Evolutionary conservation across 2,329 filamentous ascomycete genomes (phyloP), one percentile per base, ranked within the genome.

Genomic region (Ophiostoma ulmi): DNA sequence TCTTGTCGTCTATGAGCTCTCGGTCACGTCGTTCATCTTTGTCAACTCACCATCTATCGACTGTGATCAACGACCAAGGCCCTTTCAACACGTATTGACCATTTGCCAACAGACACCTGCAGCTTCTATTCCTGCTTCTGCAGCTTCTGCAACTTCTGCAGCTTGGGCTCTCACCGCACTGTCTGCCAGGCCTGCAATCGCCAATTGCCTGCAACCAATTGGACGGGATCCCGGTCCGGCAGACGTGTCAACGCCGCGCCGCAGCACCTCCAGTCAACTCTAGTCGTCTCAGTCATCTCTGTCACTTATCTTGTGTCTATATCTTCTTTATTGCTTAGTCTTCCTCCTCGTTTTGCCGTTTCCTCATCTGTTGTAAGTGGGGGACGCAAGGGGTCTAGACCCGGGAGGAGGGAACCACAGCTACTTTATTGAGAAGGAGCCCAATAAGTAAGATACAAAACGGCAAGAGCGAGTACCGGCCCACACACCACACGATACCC

Each of bases 91-190:
- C 52, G 52, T 58, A 58, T 58, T 58, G n/a, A 11, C 22, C 22
- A 14, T 58, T 10, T 58, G 52, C 22, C 52, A 58, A 58, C 52
- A 58, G 52, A 58, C 52, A 58, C 52, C n/a, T 44, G 39, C 39
- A 31, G 31, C 31, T 39, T 11, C 38, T 39, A 13, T 13, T 48
- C 20, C 41, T 44, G 41, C 41, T 20, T 20, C 8, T 48, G 44
- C 44, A 48, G 20, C 44, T 48, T 44, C 44, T 48, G 44, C 44
- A 48, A 20, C 44, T 48, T 44, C 44, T 7, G 38, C 38, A 13
- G 44, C 17, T 58, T 58, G 52, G 52, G 52, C 52, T 58, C 52
- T 58, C 52, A 58, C 52, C 52, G 52, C 52, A 58, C 52, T n/a
- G 5, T 58, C 52, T 22, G 58, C 26, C 58, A 35, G 58, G 17